Evolutionary conservation across 805 yeast species (phyloP).

Genomic region (Saitoella complicata): DNA sequence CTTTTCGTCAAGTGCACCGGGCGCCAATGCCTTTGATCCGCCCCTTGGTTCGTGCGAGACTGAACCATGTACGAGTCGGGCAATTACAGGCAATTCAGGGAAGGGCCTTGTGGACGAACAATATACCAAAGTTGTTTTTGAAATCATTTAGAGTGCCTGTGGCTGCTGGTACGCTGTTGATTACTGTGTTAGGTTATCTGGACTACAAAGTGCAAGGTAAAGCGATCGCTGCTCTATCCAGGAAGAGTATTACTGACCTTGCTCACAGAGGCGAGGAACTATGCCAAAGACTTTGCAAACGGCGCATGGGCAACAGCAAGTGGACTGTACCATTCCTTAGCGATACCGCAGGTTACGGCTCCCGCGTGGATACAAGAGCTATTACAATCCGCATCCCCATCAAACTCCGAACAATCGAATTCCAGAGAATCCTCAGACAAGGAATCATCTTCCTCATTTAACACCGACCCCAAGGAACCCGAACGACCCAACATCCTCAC

Average conservation of each 20-base stretch:
- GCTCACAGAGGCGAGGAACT: slow-evolving; percentile 47
- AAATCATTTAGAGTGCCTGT: slow-evolving; percentile 45
- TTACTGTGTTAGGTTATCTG: slow-evolving; percentile 87
- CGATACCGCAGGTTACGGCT: slow-evolving; percentile 25
- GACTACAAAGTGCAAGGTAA: slow-evolving; percentile 64
- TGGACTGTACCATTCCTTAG: slow-evolving; percentile 36
- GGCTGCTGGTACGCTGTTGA: slow-evolving; percentile 74
- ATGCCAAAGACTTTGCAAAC: slow-evolving; percentile 35
- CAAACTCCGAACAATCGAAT: not conserved
- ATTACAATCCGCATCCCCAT: slow-evolving; percentile 2
- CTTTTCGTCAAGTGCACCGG: too few species aligned
- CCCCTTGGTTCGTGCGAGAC: too few species aligned
- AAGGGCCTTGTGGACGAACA: too few species aligned
- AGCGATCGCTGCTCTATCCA: not conserved
- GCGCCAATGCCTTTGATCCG: too few species aligned
- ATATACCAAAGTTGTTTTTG: slow-evolving; percentile 6
- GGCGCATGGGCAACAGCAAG: slow-evolving; percentile 26
- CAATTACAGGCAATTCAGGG: too few species aligned
- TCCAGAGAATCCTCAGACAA: slow-evolving; percentile 2
- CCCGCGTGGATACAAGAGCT: slow-evolving; percentile 35
- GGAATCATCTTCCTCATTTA: slow-evolving; percentile 20
- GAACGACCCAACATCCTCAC: slow-evolving; percentile 32
- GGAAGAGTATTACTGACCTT: not conserved
- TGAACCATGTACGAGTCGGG: too few species aligned
- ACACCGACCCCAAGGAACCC: slow-evolving; percentile 41